A percentile compares a stretch with the other conserved stretches of the same genome.
Conservation (phyloP, 2,329 filamentous ascomycete genomes). For the Didymella pinodella region DNA sequence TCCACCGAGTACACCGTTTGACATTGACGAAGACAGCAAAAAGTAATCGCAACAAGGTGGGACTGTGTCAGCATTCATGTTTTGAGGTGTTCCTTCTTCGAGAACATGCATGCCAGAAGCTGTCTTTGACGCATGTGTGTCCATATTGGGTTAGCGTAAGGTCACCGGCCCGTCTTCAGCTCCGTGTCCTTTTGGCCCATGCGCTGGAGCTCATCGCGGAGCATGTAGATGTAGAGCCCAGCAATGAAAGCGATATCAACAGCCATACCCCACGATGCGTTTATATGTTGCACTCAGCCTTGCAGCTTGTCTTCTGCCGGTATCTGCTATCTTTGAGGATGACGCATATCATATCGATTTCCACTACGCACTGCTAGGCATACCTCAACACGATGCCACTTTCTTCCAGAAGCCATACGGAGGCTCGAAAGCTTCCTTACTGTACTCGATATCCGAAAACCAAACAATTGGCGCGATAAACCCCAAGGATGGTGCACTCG, state of each 20-base stretch:
- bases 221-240: conserved; percentile 13
- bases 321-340: conserved; percentile 80
- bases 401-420: conserved; percentile 91
- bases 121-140: background rate
- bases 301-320: conserved; percentile 57
- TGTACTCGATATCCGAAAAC: conserved; percentile 90
- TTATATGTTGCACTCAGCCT: conserved; percentile 46
- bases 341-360: conserved; percentile 93
- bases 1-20: conserved; percentile 4
- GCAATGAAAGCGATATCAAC: conserved; percentile 10
- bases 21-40: background rate
- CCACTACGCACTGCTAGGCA: conserved; percentile 86
- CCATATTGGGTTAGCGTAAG: background rate
- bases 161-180: background rate
- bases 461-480: conserved; percentile 87
- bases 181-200: background rate
- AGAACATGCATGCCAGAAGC: conserved; percentile 1
- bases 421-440: conserved; percentile 82
- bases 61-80: background rate
- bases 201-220: conserved; percentile 16
- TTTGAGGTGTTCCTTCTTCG: background rate
- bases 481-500: conserved; percentile 79
- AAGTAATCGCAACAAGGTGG: background rate
- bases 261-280: conserved; percentile 46
- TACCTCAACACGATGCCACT: conserved; percentile 81